Base-by-base conservation (phyloP, 768 basidiomycete species). In the Kwoniella sp. region DNA sequence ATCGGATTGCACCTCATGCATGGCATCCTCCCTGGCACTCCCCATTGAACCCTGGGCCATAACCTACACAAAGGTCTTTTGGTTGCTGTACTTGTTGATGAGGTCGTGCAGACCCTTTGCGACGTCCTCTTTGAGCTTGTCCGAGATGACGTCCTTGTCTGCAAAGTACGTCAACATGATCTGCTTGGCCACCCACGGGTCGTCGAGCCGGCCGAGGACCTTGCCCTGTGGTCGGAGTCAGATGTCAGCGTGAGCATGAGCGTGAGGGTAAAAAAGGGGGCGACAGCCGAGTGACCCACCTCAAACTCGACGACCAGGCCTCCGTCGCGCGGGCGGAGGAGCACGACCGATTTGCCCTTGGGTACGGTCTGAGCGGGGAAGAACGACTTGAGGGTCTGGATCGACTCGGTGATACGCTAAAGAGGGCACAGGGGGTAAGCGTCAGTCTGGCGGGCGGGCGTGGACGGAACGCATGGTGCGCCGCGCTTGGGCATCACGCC, bases 121-220 rank as follows among this genome's bases (percentile, higher is more conserved):
- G 2, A 69, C 68, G 34, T 72, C 70, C 20, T 63, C 65, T 50
- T 68, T 72, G 17, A 71, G 58, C 67, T 71, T 62, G 14, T 65
- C 60, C 15, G 69, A 71, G 20, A 70, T 63, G 33, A 70, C 61
- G 38, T 71, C 64, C 46, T 67, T 60, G 38, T 74, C 69, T 1
- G 70, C 58, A 39, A 77, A 75, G 62, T 77, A 77, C 0, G 73
- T 70, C 20, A 72, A 50, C 56, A 77, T 73, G 46, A 77, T 50
- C 47, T 75, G 65, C 14, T 57, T 62, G 0, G 67, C 65, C 3
- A 77, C 49, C 57, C 69, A 63, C 0, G 56, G 28, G 27, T 76
- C 69, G 10, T 54, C 46, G 20, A 77, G 60, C 22, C 39, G 52
- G 7, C 76, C 76, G 11, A 77, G 63, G 1, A 60, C 41, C 25